Evolutionary conservation across 495 filamentous ascomycete genomes (phyloP), one percentile per base, ranked within the genome.

Genomic region (Pyronema omphalodes): DNA sequence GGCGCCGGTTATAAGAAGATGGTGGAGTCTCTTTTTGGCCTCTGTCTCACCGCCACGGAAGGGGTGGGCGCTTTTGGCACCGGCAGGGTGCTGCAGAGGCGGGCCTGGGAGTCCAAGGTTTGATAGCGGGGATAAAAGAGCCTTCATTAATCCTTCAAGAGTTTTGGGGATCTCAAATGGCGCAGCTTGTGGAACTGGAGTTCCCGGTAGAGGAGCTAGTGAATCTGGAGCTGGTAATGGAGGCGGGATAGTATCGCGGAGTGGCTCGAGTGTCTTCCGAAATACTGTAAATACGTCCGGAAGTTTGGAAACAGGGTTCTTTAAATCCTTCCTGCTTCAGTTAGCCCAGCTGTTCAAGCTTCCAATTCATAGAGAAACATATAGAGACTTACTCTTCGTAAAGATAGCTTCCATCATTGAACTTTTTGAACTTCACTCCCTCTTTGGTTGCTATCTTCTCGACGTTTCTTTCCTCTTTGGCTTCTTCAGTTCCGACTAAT

Each of bases 321-420:
- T 1, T 12, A 58, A 52, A 19, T 56, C 37, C 1, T 49, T 41
- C 2, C 56, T 59, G 51, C 12, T 52, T 33, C 54, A 52, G 29
- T 51, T 49, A 39, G 23, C 44, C 9, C 44, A 9, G 9, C n/a
- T 15, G 18, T 23, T 19, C 17, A 47, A 15, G n/a, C 44, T 47
- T 5, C 23, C 23, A 29, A 5, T 29, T 29, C 11, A 37, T 15
- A 55, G 36, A 6, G 23, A 29, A 37, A 48, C 39, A 55, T 51
- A 7, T 34, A 14, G 35, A 8, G 9, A 74, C 76, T 68, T 69
- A 84, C 82, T 83, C 78, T 57, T 85, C 76, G 46, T 84, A 73
- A 50, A 81, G 77, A 60, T 83, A 86, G 62, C 84, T 86, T 61
- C 83, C 82, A 57, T 87, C 82, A 0, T 65, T 66, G 73, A 76